Evolutionary conservation across 225 moss, liverwort and hornwort genomes (phyloP).

Genomic region (Straminergon stramineum): DNA sequence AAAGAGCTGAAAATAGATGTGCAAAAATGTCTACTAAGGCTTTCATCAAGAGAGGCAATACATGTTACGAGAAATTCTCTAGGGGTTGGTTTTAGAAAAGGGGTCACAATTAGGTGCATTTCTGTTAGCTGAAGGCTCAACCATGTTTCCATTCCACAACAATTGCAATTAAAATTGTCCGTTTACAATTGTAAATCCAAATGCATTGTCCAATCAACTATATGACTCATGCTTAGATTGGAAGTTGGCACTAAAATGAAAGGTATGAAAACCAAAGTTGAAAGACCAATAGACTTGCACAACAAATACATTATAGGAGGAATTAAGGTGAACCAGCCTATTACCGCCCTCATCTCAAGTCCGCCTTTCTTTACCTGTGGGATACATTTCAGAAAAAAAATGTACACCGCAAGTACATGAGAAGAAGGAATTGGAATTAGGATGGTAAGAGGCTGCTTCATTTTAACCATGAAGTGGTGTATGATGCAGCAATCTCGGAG

Average conservation of each 20-base stretch:
- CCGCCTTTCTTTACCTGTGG: background rate
- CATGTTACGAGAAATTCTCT: rapidly evolving
- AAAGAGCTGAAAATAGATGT: background rate
- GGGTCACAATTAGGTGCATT: background rate
- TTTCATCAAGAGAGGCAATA: background rate
- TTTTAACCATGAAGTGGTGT: background rate
- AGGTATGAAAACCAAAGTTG: too few species aligned
- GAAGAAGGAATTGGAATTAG: background rate
- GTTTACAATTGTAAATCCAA: background rate
- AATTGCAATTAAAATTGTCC: background rate
- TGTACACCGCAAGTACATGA: background rate
- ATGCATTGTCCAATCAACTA: background rate
- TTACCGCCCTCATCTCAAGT: background rate
- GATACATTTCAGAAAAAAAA: background rate
- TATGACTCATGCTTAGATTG: background rate
- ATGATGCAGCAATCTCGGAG: slow-evolving; percentile 11
- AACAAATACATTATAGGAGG: background rate
- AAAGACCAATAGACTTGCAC: background rate
- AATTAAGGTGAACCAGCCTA: background rate
- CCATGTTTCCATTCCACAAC: too few species aligned
- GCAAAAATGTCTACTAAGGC: rapidly evolving
- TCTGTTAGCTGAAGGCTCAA: background rate
- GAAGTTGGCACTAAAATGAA: background rate
- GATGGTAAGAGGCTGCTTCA: background rate
- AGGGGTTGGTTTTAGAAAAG: too few species aligned